Base-by-base conservation (phyloP, 768 basidiomycete species). In the Exsudoporus frostii region DNA sequence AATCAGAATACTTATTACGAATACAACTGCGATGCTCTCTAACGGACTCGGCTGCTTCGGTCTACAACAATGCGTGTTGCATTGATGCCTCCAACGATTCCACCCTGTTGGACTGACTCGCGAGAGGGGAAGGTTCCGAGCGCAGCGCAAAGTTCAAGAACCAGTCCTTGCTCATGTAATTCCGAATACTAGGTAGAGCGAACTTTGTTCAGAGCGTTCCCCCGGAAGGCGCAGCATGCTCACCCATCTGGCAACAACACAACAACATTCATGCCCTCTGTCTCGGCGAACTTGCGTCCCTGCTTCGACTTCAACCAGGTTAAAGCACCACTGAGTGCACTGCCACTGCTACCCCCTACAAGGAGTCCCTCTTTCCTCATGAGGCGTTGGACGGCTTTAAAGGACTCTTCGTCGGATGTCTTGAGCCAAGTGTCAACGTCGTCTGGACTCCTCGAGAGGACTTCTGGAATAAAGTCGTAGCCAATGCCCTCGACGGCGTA, bases 401-500 rank as follows among this genome's bases (percentile, higher is more conserved):
- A 97, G 0, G 93, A 79, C 40, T 90, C 88, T 3, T 85, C 77
- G 60, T 98, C 97, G 1, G 72, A 75, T 0, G 87, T 86, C 79
- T 98, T 98, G 56, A 92, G 69, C 97, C 91, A 93, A n/a, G 65
- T 53, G 63, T 94, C 81, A 45, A 98, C 75, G 27, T 82, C 77
- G 0, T 57, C 61, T 6, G 72, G 68, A 17, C 78, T 74, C 44
- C 87, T 88, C 34, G 86, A 83, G 37, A 98, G 79, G 2, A 95
- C 95, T 39, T 90, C 81, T 1, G 96, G 95, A 41, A 96, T 66
- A 65, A 96, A 96, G 69, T 96, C 92, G 61, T 94, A 93, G 25
- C 97, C 97, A 49, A 98, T 98, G n/a, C 97, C 97, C 68, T 99
- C 97, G 20, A 98, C 84, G 46, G 84, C 67, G 63, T 98, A 98